A percentile compares a stretch with the other conserved stretches of the same genome.
phyloP scores from a whole-genome alignment of 2,329 filamentous ascomycete species.

The Trichoderma sp. region DNA sequence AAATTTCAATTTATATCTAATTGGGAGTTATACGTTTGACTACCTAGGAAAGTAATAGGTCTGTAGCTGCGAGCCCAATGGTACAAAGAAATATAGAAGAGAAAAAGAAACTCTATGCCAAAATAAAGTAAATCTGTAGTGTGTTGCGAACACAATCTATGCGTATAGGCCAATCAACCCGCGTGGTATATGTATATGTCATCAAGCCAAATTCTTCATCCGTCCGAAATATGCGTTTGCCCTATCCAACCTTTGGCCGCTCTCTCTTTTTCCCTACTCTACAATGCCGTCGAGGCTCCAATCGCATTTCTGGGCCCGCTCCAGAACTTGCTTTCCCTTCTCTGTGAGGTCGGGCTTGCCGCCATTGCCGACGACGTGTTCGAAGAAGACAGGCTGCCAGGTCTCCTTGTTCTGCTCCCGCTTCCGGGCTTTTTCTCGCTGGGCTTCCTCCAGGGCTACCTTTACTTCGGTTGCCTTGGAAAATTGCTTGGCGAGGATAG shows the following conservation, averaged over 20 bases:
- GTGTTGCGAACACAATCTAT: slow-evolving; percentile 21
- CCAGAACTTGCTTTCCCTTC: slow-evolving; percentile 53
- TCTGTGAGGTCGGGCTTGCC: slow-evolving; percentile 58
- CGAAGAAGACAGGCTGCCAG: slow-evolving; percentile 91
- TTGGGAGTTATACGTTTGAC: not conserved
- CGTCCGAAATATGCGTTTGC: not conserved
- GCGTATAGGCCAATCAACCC: slow-evolving; percentile 12
- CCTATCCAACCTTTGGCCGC: not conserved
- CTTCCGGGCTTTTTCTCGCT: slow-evolving; percentile 81
- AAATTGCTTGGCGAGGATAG: slow-evolving; percentile 82
- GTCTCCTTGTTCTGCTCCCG: slow-evolving; percentile 68
- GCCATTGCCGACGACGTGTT: slow-evolving; percentile 55
- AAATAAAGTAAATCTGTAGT: slow-evolving; percentile 1
- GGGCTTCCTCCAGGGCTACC: slow-evolving; percentile 86
- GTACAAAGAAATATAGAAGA: not conserved
- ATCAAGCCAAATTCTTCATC: not conserved
- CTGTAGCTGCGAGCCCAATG: not conserved
- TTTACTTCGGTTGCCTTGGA: slow-evolving; percentile 82
- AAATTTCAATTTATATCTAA: not conserved
- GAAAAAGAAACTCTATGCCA: not conserved
- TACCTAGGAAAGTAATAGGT: not conserved
- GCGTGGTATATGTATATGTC: slow-evolving; percentile 19
- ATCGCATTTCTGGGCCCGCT: slow-evolving; percentile 54
- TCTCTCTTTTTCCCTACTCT: not conserved
- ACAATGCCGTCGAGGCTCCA: slow-evolving; percentile 52